Base-by-base conservation (phyloP, 164 flowering plant species). In the Vitis amurensis region DNA sequence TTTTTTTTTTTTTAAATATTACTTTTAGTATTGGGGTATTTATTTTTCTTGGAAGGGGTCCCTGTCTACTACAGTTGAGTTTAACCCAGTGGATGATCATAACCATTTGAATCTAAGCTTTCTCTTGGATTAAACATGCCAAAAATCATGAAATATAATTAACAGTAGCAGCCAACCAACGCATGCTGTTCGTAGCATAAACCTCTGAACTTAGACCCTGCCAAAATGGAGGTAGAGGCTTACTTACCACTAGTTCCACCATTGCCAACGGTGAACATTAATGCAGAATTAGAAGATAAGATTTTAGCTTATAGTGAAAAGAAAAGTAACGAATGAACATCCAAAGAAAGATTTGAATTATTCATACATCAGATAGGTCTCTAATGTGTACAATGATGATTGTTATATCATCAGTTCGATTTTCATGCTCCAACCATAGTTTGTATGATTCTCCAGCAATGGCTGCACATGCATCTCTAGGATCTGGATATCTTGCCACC, bases 371-470 rank as follows among this genome's bases (percentile, higher is more conserved):
- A 68, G 68, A 66, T 51, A 92, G 75, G 76, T 79, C 93, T 73
- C 86, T 91, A 78, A 96, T 80, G 61, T 89, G 93, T 66, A 93
- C 93, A 69, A 93, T 79, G 75, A 96, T 92, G 77, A 96, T 87
- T 17, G 98, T 93, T 71, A 96, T 93, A 81, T 96, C 99, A 78
- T 96, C 99, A 17, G 99, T 96, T 61, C 97, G 86, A 70, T 81
- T 91, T 68, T 96, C 99, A 74, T 96, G 88, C 78, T 91, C 95
- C 82, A 96, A 80, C 99, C 98, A 96, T 55, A 86, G 72, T 71
- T 83, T 92, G 84, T 93, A 96, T 55, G 99, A 88, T 74, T 96
- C 99, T 68, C 85, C 90, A 64, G 90, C 86, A 74, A 93, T 85
- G 57, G 94, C 90, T 44, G 91, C 80, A 80, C 99, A 92, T 49